Base-by-base conservation (phyloP, 495 filamentous ascomycete species). In the Hamigera avellanea region DNA sequence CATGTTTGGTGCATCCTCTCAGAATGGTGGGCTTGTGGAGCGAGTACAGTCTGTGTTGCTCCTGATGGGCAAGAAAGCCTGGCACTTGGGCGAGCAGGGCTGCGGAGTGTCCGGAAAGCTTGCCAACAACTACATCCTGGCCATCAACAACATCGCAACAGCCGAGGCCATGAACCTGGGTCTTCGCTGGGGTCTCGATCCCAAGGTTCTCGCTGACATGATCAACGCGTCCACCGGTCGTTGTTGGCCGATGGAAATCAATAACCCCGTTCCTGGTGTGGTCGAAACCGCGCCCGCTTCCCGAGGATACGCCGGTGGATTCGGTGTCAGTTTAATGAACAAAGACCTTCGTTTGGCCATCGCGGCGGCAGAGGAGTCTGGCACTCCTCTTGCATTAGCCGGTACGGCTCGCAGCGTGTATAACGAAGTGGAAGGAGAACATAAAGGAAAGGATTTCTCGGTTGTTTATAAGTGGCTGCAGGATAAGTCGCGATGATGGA, bases 151-250 rank as follows among this genome's bases (percentile, higher is more conserved):
- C 50, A 88, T 95, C 45, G 88, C 84, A 2, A 87, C 84, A 0
- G 81, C 83, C 1, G 88, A 95, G 57, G 88, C 85, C 0, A 93
- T 95, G 87, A 86, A 87, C 43, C 72, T 95, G 14, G 88, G 86
- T 17, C 75, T 89, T 14, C 75, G 74, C 42, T 84, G 80, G 70
- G 88, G 88, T 1, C 70, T 95, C 8, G 82, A 94, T 37, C 77
- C 83, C 8, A 80, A 81, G 48, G 74, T 76, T 1, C 61, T 95
- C 10, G 83, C 81, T 1, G 71, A 75, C 26, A 67, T 95, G 57
- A 81, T 94, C 56, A 94, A 91, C 52, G 73, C 78, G 14, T 84
- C 80, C 32, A 93, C 84, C 1, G 88, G 88, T 25, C 76, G 72
- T 35, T 94, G 85, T 67, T 95, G 88, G 88, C 83, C 86, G 6